Evolutionary conservation across 2,329 filamentous ascomycete species (phyloP).

Genomic region (Endocalyx cinctus): DNA sequence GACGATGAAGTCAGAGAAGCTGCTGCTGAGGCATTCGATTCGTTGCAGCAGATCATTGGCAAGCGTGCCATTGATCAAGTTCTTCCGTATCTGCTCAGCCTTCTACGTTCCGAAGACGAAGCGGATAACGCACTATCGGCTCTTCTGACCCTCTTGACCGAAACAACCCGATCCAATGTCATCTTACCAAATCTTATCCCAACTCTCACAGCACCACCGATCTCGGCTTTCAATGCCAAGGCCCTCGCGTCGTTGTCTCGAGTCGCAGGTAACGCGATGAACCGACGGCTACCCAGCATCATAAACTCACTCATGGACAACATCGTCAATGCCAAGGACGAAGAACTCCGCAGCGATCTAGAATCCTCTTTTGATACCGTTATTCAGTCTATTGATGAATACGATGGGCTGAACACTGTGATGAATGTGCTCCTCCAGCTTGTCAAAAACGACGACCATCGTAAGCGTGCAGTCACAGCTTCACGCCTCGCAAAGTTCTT

Average conservation of each 20-base stretch:
- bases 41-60: conserved; percentile 86
- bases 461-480: conserved; percentile 72
- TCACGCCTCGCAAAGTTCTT: conserved; percentile 85
- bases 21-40: conserved; percentile 95
- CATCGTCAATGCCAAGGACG: conserved; percentile 72
- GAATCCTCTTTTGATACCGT: conserved; percentile 82
- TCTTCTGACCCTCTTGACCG: conserved; percentile 87
- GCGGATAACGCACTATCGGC: conserved; percentile 91
- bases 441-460: conserved; percentile 89
- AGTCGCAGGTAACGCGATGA: conserved; percentile 88
- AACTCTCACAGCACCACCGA: conserved; percentile 83
- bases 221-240: conserved; percentile 90
- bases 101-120: conserved; percentile 80
- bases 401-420: conserved; percentile 87
- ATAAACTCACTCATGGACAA: conserved; percentile 94
- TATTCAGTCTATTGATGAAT: conserved; percentile 89
- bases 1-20: conserved; percentile 90
- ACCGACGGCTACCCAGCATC: conserved; percentile 80
- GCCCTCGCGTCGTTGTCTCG: conserved; percentile 88
- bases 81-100: conserved; percentile 81
- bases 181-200: conserved; percentile 95
- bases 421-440: conserved; percentile 91
- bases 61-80: conserved; percentile 95
- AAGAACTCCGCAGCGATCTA: conserved; percentile 67
- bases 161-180: conserved; percentile 89